Conservation (phyloP, 495 filamentous ascomycete species). For the Filosporella fistucella region DNA sequence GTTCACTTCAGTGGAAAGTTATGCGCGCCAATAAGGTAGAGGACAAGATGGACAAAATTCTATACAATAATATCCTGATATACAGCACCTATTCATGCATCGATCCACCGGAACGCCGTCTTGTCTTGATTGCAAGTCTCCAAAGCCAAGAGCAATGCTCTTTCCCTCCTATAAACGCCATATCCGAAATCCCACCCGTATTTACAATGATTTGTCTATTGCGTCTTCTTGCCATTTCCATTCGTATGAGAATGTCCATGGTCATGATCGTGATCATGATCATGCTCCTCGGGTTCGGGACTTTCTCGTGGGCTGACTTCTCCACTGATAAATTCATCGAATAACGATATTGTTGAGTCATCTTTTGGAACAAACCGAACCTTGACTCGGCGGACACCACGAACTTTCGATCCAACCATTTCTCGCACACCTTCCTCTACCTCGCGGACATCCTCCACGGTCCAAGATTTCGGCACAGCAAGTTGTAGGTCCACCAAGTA, state of each 20-base stretch:
- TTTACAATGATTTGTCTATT: slow-evolving; percentile 9
- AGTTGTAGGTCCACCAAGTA: slow-evolving; percentile 86
- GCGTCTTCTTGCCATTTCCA: slow-evolving; percentile 20
- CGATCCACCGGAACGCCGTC: slow-evolving; percentile 11
- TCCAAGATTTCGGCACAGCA: slow-evolving; percentile 68
- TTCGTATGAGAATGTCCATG: slow-evolving; percentile 10
- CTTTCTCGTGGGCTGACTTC: slow-evolving; percentile 57
- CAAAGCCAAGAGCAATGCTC: neutral
- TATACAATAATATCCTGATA: slow-evolving; percentile 9
- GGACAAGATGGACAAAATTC: neutral
- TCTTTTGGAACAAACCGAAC: slow-evolving; percentile 76
- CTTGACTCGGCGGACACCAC: slow-evolving; percentile 75
- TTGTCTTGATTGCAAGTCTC: slow-evolving; percentile 8
- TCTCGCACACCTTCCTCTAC: slow-evolving; percentile 70
- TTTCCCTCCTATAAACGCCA: slow-evolving; percentile 7
- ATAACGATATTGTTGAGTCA: slow-evolving; percentile 42
- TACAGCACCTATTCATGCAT: slow-evolving; percentile 10
- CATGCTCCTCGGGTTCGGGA: slow-evolving; percentile 62
- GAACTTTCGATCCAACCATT: slow-evolving; percentile 65
- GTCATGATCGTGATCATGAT: slow-evolving; percentile 32
- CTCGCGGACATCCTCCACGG: slow-evolving; percentile 58
- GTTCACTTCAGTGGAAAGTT: no score
- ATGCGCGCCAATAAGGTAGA: slow-evolving; percentile 16
- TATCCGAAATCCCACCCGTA: neutral
- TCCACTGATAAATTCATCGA: slow-evolving; percentile 74